Evolutionary conservation across 176 grass and related monocot species (phyloP).

Genomic region (Aegilops tauschii): DNA sequence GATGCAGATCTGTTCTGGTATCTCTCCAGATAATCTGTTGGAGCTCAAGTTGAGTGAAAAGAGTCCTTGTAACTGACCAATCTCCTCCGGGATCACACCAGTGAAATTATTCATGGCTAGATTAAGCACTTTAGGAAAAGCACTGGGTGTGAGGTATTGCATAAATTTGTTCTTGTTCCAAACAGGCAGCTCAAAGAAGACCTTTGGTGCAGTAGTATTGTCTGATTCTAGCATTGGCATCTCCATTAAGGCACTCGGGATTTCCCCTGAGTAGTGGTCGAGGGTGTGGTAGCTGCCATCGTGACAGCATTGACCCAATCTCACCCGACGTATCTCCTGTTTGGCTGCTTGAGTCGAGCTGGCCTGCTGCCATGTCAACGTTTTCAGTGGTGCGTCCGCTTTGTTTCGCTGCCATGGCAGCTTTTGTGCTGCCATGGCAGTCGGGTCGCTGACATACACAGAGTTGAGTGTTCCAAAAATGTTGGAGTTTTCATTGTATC

Average conservation of each 20-base stretch:
- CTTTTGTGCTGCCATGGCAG: too few relatives aligned
- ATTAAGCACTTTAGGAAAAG: background rate
- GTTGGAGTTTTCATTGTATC: too few relatives aligned
- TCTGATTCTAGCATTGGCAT: slow-evolving; percentile 32
- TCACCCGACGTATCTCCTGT: too few relatives aligned
- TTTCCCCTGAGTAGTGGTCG: background rate
- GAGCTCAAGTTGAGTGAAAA: slow-evolving; percentile 17
- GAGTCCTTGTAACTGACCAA: slow-evolving; percentile 26
- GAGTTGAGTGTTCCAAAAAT: too few relatives aligned
- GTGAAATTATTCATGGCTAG: slow-evolving; percentile 14
- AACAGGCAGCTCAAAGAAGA: slow-evolving; percentile 2
- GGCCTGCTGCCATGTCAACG: too few relatives aligned
- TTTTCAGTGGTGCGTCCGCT: too few relatives aligned
- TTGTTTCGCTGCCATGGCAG: too few relatives aligned
- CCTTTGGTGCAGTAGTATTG: background rate
- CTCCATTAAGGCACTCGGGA: slow-evolving; percentile 21
- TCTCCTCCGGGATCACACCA: slow-evolving; percentile 22
- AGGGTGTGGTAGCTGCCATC: too few relatives aligned
- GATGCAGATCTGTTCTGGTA: slow-evolving; percentile 13
- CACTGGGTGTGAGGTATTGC: background rate
- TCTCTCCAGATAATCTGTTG: slow-evolving; percentile 36
- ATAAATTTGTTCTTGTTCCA: background rate
- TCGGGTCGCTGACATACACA: too few relatives aligned
- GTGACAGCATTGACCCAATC: too few relatives aligned
- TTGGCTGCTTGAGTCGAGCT: too few relatives aligned